Base-by-base conservation (phyloP, 352 stramenopile genomes). In the Phytophthora ohioensis region DNA sequence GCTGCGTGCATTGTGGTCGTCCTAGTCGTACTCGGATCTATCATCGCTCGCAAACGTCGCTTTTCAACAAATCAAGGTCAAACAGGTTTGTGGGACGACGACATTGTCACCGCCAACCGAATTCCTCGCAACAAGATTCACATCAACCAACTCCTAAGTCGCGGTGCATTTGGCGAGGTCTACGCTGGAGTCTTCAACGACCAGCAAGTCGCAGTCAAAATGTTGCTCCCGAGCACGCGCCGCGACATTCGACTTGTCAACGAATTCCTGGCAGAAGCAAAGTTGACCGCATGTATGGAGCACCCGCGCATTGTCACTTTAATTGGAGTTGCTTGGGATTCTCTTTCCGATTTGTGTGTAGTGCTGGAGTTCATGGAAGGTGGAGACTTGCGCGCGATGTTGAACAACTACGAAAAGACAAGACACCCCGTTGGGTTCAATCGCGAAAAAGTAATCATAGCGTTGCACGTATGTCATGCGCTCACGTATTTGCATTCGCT, bases 301-400 rank as follows among this genome's bases (percentile, higher is more conserved):
- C 82, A 91, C 47, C 63, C 74, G 21, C 69, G 74, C 38, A 86
- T 91, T 15, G 80, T 91, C 2, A 58, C 47, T n/a, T 89, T 89
- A 39, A 46, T 88, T 31, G 82, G 79, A 1, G 78, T 89, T 3
- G 80, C 82, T 11, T 91, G 80, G 77, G 76, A 79, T 21, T 73
- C 68, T 11, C 63, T 76, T 7, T 70, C 41, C 0, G 67, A 80
- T 51, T 36, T 76, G 8, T 85, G 79, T 45, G 57, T 84, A 7
- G 65, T 87, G 5, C 60, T 77, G 5, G 79, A 87, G 46, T 81
- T n/a, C n/a, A n/a, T n/a, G n/a, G n/a, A n/a, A n/a, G n/a, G n/a
- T n/a, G n/a, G n/a, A n/a, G n/a, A n/a, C 62, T 51, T 84, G 4
- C 61, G 69, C 8, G 49, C 62, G 27, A 31, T 80, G 15, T 64